These are phyloP conservation scores for Tubosaeta sp. DNA, from an alignment of 768 basidiomycete species.

Conservation along the genomic window DNA sequence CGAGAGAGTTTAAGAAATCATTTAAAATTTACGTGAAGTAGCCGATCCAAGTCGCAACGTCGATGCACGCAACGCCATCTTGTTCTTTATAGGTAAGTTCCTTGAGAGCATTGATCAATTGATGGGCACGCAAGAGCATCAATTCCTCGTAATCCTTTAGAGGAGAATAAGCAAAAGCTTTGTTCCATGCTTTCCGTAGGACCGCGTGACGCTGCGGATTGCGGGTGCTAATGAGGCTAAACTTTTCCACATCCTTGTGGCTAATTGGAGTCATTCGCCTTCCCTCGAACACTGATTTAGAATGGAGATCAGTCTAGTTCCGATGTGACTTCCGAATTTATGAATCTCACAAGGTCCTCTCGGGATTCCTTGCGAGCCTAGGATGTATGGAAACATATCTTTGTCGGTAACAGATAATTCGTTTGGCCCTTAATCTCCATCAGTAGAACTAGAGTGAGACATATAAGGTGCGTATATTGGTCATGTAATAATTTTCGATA, in stretches of 20 bases:
- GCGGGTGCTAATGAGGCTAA: slow-evolving; percentile 16
- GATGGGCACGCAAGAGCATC: slow-evolving; percentile 19
- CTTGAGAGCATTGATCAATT: slow-evolving; percentile 14
- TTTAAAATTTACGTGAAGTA: slow-evolving; percentile 18
- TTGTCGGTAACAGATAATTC: slow-evolving; percentile 32
- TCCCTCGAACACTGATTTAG: slow-evolving; percentile 17
- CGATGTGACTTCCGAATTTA: neutral
- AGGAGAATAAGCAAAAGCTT: slow-evolving; percentile 27
- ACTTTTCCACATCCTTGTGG: slow-evolving; percentile 5
- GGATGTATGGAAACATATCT: slow-evolving; percentile 19
- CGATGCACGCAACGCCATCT: slow-evolving; percentile 4
- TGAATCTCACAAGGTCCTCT: slow-evolving; percentile 26
- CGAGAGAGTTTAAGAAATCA: neutral
- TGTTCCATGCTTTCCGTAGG: slow-evolving; percentile 29
- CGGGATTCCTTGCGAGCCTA: slow-evolving; percentile 27
- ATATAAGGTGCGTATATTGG: slow-evolving; percentile 18
- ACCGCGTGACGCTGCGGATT: slow-evolving; percentile 19
- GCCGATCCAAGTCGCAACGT: slow-evolving; percentile 19
- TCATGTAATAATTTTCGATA: slow-evolving; percentile 24
- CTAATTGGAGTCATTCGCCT: slow-evolving; percentile 18
- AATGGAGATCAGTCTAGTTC: slow-evolving; percentile 3
- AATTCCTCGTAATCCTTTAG: slow-evolving; percentile 26
- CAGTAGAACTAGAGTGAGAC: slow-evolving; percentile 1
- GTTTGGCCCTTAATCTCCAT: slow-evolving; percentile 32
- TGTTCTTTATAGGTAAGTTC: slow-evolving; percentile 9